Percentiles rank a stretch among this genome's conserved stretches.
phyloP scores from a whole-genome alignment of 176 grass and related monocot genomes.

The Rhipidocladum racemiflorum region DNA sequence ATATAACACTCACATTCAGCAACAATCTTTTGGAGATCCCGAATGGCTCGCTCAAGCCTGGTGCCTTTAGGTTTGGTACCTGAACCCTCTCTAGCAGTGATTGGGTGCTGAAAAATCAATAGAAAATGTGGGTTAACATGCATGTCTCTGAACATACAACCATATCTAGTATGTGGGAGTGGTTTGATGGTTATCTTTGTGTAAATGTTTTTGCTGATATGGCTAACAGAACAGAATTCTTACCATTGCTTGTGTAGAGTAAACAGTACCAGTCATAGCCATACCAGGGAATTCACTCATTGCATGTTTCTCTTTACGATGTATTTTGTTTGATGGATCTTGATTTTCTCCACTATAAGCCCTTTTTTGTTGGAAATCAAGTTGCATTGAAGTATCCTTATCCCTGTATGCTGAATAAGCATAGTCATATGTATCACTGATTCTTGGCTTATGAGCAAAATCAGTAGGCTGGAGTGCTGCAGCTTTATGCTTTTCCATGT shows the following conservation, averaged over 20 bases:
- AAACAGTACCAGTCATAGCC: slow-evolving; percentile 43
- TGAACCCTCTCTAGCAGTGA: slow-evolving; percentile 62
- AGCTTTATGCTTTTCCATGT: slow-evolving; percentile 67
- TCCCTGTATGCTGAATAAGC: slow-evolving; percentile 49
- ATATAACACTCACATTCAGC: slow-evolving; percentile 66
- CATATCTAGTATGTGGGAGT: neutral
- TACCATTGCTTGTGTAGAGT: slow-evolving; percentile 66
- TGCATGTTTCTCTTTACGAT: slow-evolving; percentile 55
- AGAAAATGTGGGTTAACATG: slow-evolving; percentile 10
- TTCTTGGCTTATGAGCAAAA: slow-evolving; percentile 46
- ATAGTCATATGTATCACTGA: slow-evolving; percentile 49
- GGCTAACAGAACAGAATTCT: neutral
- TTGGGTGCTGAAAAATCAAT: slow-evolving; percentile 49
- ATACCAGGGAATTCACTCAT: slow-evolving; percentile 48
- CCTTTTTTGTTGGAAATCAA: slow-evolving; percentile 69
- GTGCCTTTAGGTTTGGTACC: slow-evolving; percentile 88
- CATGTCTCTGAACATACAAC: neutral
- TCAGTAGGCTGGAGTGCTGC: slow-evolving; percentile 23
- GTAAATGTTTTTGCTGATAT: neutral
- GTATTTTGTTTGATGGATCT: slow-evolving; percentile 44
- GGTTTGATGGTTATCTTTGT: neutral
- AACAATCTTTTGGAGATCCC: slow-evolving; percentile 87
- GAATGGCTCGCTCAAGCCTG: slow-evolving; percentile 89
- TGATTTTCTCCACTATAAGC: slow-evolving; percentile 48
- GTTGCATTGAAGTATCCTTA: slow-evolving; percentile 51